Evolutionary conservation across 345 rosid species (phyloP).

Genomic region (Bretschneidera sinensis): DNA sequence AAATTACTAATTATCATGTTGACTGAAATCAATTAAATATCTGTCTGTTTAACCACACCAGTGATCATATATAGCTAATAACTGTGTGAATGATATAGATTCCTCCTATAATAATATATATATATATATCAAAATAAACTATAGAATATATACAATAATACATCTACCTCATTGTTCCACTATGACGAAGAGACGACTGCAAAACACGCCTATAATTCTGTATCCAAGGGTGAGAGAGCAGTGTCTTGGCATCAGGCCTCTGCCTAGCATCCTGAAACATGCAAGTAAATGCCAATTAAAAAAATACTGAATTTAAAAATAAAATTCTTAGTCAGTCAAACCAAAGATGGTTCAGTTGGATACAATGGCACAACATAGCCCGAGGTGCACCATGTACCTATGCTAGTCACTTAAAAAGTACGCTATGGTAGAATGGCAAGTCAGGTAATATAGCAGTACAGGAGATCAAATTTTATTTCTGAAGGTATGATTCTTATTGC

Average conservation of each 20-base stretch:
- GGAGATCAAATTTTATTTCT: background rate
- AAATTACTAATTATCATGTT: background rate
- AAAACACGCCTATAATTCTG: conserved; percentile 76
- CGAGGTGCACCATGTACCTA: background rate
- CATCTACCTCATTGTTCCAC: conserved; percentile 65
- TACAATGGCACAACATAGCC: background rate
- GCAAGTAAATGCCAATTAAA: too few relatives aligned
- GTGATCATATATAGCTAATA: background rate
- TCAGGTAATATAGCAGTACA: background rate
- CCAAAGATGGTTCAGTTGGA: background rate
- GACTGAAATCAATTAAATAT: background rate
- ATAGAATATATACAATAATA: too few relatives aligned
- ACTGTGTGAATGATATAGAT: background rate
- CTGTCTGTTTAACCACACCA: too few relatives aligned
- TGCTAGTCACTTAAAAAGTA: background rate
- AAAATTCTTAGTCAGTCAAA: background rate
- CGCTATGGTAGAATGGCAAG: background rate
- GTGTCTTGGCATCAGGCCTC: conserved; percentile 99
- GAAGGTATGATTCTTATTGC: background rate
- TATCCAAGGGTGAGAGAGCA: conserved; percentile 99
- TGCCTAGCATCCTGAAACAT: conserved; percentile 85
- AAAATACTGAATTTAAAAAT: conserved; percentile 7
- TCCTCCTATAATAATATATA: background rate
- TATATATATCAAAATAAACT: too few relatives aligned
- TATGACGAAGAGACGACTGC: conserved; percentile 85